phyloP scores from a whole-genome alignment of 208 protist genomes.

The Trichomonas gallinae region DNA sequence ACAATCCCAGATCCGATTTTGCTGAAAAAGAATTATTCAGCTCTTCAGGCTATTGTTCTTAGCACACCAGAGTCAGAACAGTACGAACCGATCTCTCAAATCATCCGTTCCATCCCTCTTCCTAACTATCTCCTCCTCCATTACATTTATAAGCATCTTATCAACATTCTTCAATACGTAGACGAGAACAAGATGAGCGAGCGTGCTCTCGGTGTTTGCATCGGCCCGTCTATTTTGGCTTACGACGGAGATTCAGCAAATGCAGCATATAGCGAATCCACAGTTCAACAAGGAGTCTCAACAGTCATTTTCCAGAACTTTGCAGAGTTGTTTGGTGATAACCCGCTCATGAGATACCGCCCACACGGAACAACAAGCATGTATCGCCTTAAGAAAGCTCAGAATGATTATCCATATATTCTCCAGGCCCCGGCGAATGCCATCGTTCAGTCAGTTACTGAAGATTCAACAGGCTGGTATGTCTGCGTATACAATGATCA shows the following conservation, averaged over 20 bases:
- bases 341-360: neutral
- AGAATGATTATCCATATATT: neutral
- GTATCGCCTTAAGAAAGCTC: neutral
- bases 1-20: neutral
- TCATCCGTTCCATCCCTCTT: neutral
- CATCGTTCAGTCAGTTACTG: neutral
- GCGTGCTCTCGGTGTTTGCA: neutral
- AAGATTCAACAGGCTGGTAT: neutral
- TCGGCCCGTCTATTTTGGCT: neutral
- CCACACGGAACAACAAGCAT: neutral
- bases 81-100: neutral
- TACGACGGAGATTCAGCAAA: neutral
- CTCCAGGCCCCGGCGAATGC: neutral
- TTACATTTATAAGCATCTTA: neutral
- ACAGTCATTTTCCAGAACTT: neutral
- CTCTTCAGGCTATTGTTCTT: neutral
- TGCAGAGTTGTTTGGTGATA: neutral
- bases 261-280: neutral
- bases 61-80: neutral
- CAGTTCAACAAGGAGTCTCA: neutral
- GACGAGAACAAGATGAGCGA: neutral
- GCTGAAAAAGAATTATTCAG: neutral
- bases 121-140: neutral
- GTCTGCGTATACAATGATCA: neutral
- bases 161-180: neutral